Evolutionary conservation across 352 stramenopile genomes (phyloP), one percentile per base, ranked within the genome.

Genomic region (Phytophthora capsici): DNA sequence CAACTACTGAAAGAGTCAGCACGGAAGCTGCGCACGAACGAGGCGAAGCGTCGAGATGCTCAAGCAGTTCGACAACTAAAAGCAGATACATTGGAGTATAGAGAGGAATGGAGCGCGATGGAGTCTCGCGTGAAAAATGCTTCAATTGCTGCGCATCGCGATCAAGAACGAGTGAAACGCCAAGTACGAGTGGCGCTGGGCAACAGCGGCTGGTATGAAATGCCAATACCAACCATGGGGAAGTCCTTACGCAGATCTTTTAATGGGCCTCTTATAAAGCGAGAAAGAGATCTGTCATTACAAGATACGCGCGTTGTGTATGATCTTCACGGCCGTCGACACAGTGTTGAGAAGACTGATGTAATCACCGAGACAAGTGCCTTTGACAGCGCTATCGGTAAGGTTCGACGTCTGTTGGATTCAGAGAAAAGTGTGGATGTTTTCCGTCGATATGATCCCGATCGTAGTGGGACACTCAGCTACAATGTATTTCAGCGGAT

Each of bases 301-400:
- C 10, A 23, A 7, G 34, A 44, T 16, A 41, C 2, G n/a, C 22
- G 36, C 30, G 64, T 59, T 41, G 74, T 90, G 38, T 92, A 90
- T 52, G 84, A 92, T 63, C 76, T 89, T 7, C 77, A 93, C 10
- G 84, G 84, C 2, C 72, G 80, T 2, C 78, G 78, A 3, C 82
- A 80, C 36, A 60, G 57, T 32, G 61, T 71, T 13, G 41, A 54
- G 0, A 57, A 82, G 22, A 67, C 76, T 6, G 63, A 38, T 0
- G 47, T 67, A 9, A 37, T 91, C n/a, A 57, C 55, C 0, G 52
- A 54, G 0, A 46, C 77, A 9, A 77, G 54, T 45, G 46, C 72
- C 3, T 69, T 93, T 8, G 76, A 82, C 17, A 73, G 69, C 4
- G 80, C 78, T 2, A 86, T 88, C 69, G 60, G 32, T 12, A 93